Base-by-base conservation (phyloP, 2,329 filamentous ascomycete species). In the Talaromyces amestolkiae region DNA sequence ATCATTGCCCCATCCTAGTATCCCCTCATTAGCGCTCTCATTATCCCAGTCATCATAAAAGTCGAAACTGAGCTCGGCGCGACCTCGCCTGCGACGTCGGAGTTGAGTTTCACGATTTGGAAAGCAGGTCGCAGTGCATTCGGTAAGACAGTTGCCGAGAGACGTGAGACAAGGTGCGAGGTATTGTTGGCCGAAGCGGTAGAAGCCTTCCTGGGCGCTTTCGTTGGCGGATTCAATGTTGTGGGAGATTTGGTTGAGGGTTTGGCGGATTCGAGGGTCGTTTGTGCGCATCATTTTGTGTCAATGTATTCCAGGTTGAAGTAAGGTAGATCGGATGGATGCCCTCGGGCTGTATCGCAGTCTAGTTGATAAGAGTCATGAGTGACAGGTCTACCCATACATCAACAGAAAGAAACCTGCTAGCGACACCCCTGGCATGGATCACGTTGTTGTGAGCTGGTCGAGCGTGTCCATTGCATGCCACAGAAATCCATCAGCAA, bases 41-140 rank as follows among this genome's bases (percentile, higher is more conserved):
- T 85, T 83, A 67, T 97, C 92, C 94, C 94, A 98, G 78, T 97
- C 94, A 78, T 97, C 94, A 80, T 98, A 98, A 76, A 98, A 98
- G 77, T 97, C 94, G 75, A 98, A 98, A 73, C 87, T 93, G 72
- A 91, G 87, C 78, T 97, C 93, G 33, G 93, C 91, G 61, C 83
- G 79, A 19, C 78, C 79, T 41, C 90, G 86, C 72, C 92, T 88
- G 67, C 89, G 83, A 65, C 91, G 87, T 62, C 65, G 87, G 58
- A 87, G 81, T 66, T 91, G 88, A 74, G 94, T 91, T 70, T 93
- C 90, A 63, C 87, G 86, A 72, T 87, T 87, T 63, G 91, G 90
- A 41, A 81, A 74, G 68, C 92, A 86, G 13, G 87, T 83, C 53
- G 89, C 88, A 70, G 92, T 93, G 75, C 89, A 89, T 58, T 81